A percentile compares a stretch with the other conserved stretches of the same genome.
These are phyloP conservation scores for Lactarius tabidus DNA, from an alignment of 768 basidiomycete genomes.

Conservation along the genomic window DNA sequence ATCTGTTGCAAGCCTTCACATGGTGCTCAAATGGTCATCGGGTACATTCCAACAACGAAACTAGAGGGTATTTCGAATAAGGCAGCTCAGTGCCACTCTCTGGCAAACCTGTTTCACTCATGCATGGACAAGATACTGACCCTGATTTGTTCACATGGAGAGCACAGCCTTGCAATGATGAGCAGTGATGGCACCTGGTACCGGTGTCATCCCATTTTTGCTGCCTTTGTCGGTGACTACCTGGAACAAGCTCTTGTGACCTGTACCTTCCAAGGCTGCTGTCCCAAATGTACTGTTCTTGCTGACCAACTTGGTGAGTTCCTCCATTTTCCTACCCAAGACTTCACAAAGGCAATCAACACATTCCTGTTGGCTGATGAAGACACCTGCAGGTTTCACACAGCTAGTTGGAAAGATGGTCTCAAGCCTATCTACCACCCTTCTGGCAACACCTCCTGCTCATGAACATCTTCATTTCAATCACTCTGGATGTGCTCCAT, in stretches of 20 bases:
- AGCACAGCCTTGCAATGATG: neutral
- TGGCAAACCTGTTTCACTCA: conserved; percentile 17
- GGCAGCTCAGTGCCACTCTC: neutral
- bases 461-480: too few species aligned
- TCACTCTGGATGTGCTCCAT: too few species aligned
- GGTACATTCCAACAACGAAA: conserved; percentile 21
- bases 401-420: conserved; percentile 2
- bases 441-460: too few species aligned
- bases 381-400: neutral
- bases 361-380: neutral
- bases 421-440: conserved; percentile 28
- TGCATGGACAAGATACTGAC: conserved; percentile 3
- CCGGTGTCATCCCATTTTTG: neutral
- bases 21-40: neutral
- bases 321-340: neutral
- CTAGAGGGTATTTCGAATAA: conserved; percentile 23
- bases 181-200: neutral
- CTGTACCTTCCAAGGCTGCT: neutral
- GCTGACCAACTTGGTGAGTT: neutral
- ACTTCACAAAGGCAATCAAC: neutral
- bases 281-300: neutral
- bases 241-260: neutral
- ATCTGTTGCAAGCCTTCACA: neutral
- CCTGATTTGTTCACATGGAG: neutral
- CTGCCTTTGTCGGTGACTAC: neutral